These are phyloP conservation scores for Vaccinium corymbosum DNA, from an alignment of 148 eudicot species.

Conservation along the genomic window DNA sequence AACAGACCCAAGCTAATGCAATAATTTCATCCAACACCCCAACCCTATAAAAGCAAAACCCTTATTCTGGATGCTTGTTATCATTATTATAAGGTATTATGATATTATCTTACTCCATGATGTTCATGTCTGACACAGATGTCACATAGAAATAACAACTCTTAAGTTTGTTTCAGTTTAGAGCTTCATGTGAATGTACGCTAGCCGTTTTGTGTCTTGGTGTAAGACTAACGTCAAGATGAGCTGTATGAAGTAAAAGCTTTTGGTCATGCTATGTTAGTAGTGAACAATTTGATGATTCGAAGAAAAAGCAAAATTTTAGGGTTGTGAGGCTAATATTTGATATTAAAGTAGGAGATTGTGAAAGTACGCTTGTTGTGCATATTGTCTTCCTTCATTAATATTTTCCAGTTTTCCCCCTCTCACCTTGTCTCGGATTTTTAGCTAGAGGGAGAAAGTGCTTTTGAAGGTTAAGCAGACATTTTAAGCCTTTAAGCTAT, in stretches of 20 bases:
- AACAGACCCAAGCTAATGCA: not conserved
- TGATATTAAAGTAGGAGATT: not conserved
- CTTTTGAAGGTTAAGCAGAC: not conserved
- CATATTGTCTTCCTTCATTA: not conserved
- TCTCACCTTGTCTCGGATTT: not conserved
- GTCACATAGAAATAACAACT: not conserved
- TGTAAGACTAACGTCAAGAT: not conserved
- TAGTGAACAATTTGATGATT: not conserved
- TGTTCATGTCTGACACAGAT: not conserved
- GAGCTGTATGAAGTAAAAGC: not conserved
- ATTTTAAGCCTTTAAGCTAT: not conserved
- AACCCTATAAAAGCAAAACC: too few relatives aligned
- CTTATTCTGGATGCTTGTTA: not conserved
- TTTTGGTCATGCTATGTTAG: not conserved
- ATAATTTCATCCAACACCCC: not conserved
- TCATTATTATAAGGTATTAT: not conserved
- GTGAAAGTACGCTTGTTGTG: not conserved
- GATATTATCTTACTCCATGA: not conserved
- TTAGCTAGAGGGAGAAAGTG: not conserved
- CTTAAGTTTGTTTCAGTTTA: not conserved
- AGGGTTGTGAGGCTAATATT: not conserved
- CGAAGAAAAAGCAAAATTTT: not conserved
- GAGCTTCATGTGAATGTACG: not conserved
- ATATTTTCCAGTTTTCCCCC: not conserved
- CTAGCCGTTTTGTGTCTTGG: not conserved